phyloP scores from a whole-genome alignment of 805 yeast species.

The Scheffersomyces amazonensis region DNA sequence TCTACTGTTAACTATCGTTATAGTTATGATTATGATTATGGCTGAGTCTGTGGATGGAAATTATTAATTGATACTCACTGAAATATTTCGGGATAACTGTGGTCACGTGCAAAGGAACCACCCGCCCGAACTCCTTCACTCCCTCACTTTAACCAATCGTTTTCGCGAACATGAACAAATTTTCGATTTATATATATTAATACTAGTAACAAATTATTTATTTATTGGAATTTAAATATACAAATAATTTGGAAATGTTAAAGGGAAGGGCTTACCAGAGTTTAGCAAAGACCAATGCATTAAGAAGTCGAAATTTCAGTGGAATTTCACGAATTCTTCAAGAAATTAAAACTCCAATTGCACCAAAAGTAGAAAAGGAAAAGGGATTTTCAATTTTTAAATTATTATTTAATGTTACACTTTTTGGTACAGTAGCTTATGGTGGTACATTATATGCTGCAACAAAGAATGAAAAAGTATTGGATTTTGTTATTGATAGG shows the following conservation, averaged over 20 bases:
- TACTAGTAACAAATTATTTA: too few relatives aligned
- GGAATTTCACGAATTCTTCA: not conserved
- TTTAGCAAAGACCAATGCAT: not conserved
- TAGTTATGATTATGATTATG: too few relatives aligned
- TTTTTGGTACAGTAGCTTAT: constrained; percentile 26
- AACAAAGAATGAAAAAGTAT: constrained; percentile 40
- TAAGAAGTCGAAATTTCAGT: not conserved
- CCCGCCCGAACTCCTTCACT: too few relatives aligned
- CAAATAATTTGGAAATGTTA: not conserved
- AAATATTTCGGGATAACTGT: too few relatives aligned
- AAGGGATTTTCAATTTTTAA: constrained; percentile 30
- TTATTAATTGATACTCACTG: too few relatives aligned
- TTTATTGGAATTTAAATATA: too few relatives aligned
- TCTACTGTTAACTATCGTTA: too few relatives aligned
- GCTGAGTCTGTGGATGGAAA: too few relatives aligned
- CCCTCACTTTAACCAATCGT: too few relatives aligned
- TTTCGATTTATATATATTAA: not conserved
- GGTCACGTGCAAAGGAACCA: too few relatives aligned
- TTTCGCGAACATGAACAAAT: not conserved
- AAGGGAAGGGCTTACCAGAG: not conserved
- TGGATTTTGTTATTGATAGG: constrained; percentile 43
- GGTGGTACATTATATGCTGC: constrained; percentile 40
- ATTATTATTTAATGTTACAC: constrained; percentile 26
- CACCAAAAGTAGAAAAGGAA: constrained; percentile 10
- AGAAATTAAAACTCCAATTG: not conserved